Percentiles rank a stretch among this genome's conserved stretches.
Evolutionary conservation across 495 filamentous ascomycete genomes (phyloP).

Genomic region (Cetradonia linearis): DNA sequence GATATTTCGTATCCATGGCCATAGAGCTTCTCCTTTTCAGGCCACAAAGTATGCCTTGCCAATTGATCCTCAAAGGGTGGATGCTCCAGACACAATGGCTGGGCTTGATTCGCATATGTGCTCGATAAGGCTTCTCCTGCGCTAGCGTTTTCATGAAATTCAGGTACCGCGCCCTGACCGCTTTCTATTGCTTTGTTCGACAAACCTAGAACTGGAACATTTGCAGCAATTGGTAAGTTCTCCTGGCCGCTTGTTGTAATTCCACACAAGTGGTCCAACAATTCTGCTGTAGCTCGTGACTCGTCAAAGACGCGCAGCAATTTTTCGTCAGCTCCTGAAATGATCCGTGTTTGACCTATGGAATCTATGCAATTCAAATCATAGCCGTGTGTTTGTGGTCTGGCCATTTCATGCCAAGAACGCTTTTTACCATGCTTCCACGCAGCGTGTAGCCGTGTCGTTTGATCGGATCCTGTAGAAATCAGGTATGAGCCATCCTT

Average conservation of each 20-base stretch:
- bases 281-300: constrained; percentile 67
- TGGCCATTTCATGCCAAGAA: constrained; percentile 91
- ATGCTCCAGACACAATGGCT: constrained; percentile 40
- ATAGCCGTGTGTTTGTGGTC: constrained; percentile 97
- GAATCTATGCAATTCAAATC: constrained; percentile 89
- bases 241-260: constrained; percentile 37
- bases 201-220: constrained; percentile 87
- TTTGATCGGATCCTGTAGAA: constrained; percentile 85
- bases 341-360: constrained; percentile 58
- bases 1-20: constrained; percentile 99
- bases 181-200: constrained; percentile 86
- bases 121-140: constrained; percentile 23
- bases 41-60: constrained; percentile 85
- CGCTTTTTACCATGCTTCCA: constrained; percentile 49
- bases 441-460: constrained; percentile 80
- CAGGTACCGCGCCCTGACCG: constrained; percentile 41
- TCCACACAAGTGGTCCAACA: constrained; percentile 60
- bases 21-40: constrained; percentile 93
- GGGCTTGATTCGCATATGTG: constrained; percentile 24
- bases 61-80: constrained; percentile 87
- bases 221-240: constrained; percentile 70
- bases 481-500: constrained; percentile 73
- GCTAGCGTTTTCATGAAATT: constrained; percentile 16
- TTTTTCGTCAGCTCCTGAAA: constrained; percentile 98
- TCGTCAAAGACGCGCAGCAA: constrained; percentile 89